phyloP scores from a whole-genome alignment of 148 eudicot species.

The Simmondsia chinensis region DNA sequence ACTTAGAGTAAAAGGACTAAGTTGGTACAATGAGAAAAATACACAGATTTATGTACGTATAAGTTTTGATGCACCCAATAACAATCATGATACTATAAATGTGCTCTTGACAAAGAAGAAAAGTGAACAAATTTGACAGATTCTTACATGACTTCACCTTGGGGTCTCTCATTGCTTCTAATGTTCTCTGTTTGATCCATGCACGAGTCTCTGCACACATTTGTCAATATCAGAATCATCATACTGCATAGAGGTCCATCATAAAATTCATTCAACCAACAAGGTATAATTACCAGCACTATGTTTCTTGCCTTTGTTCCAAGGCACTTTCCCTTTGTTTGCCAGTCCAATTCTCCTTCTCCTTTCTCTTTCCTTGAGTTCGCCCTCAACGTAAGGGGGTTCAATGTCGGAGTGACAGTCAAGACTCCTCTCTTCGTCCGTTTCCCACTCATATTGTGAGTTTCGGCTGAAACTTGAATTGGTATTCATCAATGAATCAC shows the following conservation, averaged over 20 bases:
- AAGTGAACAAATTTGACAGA: conserved; percentile 15
- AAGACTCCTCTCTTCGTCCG: too few species aligned
- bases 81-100: too few species aligned
- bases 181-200: conserved; percentile 60
- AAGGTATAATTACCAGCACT: conserved; percentile 34
- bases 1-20: too few species aligned
- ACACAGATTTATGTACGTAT: too few species aligned
- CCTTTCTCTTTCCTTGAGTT: conserved; percentile 37
- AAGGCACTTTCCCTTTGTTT: conserved; percentile 77
- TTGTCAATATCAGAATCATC: conserved; percentile 1
- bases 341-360: conserved; percentile 52
- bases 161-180: conserved; percentile 86
- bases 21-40: too few species aligned
- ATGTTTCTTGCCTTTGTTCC: conserved; percentile 86
- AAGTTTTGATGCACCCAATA: too few species aligned
- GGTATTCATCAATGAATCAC: too few species aligned
- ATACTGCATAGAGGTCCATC: background rate
- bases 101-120: background rate
- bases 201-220: conserved; percentile 61
- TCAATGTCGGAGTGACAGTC: too few species aligned
- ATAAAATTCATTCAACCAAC: background rate
- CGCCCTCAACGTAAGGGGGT: too few species aligned
- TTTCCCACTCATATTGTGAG: too few species aligned
- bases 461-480: too few species aligned
- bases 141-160: conserved; percentile 99